Evolutionary conservation across 768 basidiomycete genomes (phyloP), one percentile per base, ranked within the genome.

Genomic region (Glaciozyma martinii): DNA sequence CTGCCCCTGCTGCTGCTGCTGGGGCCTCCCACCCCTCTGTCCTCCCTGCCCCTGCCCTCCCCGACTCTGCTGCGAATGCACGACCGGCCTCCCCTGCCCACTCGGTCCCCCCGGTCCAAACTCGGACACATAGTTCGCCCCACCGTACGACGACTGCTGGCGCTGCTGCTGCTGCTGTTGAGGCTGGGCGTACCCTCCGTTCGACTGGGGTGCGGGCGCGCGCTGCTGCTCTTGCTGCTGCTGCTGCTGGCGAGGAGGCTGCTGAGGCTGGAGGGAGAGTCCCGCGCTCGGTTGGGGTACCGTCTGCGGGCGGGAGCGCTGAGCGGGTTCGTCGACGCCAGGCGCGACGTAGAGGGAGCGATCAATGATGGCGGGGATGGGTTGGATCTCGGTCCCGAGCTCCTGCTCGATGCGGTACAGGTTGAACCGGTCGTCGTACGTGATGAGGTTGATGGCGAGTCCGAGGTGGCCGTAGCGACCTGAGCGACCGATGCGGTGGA

Each of bases 371-470:
- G 87, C 86, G 9, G 94, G 94, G 73, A 98, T 97, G 18, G 94
- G 88, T 74, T 89, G 87, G 72, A 99, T 97, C 79, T 99, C 94
- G 46, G 94, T 98, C 16, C 94, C 95, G 42, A 99, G 83, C 78
- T 99, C 95, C 77, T 95, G 92, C 77, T 98, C 95, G 73, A 99
- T 97, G 75, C 88, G 87, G 78, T 98, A 97, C 62, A 98, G 81
- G 78, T 95, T 94, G 82, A 95, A 97, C 56, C 94, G 80, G 75
- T 99, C 95, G 78, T 99, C 94, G 74, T 92, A 93, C 19, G 94
- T 99, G 72, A 99, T 89, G 56, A 99, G 83, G 76, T 95, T 95
- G 79, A 99, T 95, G 49, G 95, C 95, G 55, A 99, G 81, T 74
- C 94, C 94, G 70, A 98, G 79, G 77, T 99, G 94, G 61, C 95